A percentile compares a stretch with the other conserved stretches of the same genome.
Conservation (phyloP, 208 protist species). For the Leishmania amazonensis region DNA sequence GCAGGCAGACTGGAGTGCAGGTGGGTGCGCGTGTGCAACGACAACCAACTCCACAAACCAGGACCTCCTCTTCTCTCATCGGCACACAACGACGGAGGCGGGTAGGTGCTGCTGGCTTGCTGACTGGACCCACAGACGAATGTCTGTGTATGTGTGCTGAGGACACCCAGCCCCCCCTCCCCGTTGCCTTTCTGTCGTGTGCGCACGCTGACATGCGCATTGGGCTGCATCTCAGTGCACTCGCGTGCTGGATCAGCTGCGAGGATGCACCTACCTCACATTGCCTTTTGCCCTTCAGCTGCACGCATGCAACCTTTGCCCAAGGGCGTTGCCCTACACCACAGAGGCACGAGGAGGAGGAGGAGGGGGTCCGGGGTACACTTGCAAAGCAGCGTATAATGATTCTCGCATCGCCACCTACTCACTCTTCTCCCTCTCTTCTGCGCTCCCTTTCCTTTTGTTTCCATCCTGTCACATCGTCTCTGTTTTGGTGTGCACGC, state of each 20-base stretch:
- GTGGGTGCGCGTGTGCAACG: background rate
- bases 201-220: background rate
- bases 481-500: background rate
- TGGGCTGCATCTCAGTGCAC: background rate
- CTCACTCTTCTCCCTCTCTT: background rate
- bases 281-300: background rate
- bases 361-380: background rate
- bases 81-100: background rate
- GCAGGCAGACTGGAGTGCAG: background rate
- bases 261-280: background rate
- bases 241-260: background rate
- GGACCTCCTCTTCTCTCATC: background rate
- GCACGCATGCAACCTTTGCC: background rate
- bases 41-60: background rate
- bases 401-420: background rate
- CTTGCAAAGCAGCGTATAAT: background rate
- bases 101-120: background rate
- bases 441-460: background rate
- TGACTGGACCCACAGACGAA: background rate
- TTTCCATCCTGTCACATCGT: background rate
- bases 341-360: background rate
- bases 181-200: background rate
- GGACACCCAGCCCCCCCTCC: background rate
- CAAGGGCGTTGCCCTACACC: background rate
- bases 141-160: background rate